These are phyloP conservation scores for Fusarium pininemorale DNA, from an alignment of 2,329 filamentous ascomycete species.

Conservation along the genomic window DNA sequence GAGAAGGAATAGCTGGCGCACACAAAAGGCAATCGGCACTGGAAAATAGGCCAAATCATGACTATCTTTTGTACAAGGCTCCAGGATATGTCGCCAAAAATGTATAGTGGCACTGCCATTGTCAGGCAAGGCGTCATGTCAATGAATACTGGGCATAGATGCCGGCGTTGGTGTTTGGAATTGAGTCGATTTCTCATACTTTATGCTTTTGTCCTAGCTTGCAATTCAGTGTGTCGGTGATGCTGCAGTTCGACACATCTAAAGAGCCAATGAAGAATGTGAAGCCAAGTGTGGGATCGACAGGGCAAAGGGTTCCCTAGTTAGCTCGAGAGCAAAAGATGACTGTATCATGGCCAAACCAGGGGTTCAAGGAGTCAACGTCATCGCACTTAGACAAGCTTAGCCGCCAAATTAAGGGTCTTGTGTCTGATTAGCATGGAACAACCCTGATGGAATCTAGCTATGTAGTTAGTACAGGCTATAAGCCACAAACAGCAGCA, in stretches of 20 bases:
- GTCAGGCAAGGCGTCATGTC: not conserved
- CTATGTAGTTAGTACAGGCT: not conserved
- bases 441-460: not conserved
- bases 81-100: not conserved
- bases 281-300: not conserved
- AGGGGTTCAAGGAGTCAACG: constrained; percentile 18
- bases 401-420: constrained; percentile 26
- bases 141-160: constrained; percentile 6
- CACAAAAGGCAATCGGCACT: not conserved
- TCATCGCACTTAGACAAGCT: constrained; percentile 21
- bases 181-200: constrained; percentile 1
- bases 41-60: not conserved
- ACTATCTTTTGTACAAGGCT: not conserved
- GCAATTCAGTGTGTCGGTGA: not conserved
- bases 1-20: not conserved
- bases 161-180: constrained; percentile 17
- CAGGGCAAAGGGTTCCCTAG: not conserved
- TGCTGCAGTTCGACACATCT: not conserved
- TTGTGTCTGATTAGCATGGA: constrained; percentile 1
- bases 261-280: not conserved
- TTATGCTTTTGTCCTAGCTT: not conserved
- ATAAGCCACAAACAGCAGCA: not conserved
- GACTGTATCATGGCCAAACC: not conserved
- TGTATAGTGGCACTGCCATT: not conserved
- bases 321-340: not conserved